phyloP scores from a whole-genome alignment of 306 rosid species.

The Crataegus laevigata region DNA sequence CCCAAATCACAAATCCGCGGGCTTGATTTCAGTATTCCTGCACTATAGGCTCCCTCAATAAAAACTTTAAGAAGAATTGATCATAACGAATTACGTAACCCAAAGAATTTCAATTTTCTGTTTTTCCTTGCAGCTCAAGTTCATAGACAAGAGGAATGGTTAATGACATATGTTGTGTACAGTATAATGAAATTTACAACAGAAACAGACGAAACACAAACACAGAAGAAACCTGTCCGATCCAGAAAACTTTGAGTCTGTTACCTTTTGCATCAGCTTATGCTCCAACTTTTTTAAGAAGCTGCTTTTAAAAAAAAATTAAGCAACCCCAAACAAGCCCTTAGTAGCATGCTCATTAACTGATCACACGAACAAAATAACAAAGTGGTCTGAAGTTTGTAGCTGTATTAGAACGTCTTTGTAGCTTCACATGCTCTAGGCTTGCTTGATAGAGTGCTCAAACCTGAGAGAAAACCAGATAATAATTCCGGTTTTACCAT shows the following conservation, averaged over 20 bases:
- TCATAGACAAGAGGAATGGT: not conserved
- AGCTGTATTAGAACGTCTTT: not conserved
- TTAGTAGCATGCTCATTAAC: not conserved
- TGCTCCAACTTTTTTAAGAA: not conserved
- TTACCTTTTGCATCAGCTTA: not conserved
- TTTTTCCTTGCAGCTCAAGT: not conserved
- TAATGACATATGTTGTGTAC: not conserved
- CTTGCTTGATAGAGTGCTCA: not conserved
- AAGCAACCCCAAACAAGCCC: too few species aligned
- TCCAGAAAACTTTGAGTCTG: not conserved
- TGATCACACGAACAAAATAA: not conserved
- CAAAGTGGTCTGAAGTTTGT: not conserved
- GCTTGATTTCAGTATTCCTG: too few species aligned
- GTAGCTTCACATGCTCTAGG: not conserved
- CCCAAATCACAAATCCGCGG: too few species aligned
- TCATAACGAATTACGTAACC: not conserved
- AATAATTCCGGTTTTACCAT: not conserved
- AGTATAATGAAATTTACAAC: not conserved
- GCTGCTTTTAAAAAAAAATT: too few species aligned
- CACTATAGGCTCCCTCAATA: too few species aligned
- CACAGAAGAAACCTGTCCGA: not conserved
- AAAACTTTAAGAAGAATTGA: not conserved
- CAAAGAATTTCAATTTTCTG: not conserved
- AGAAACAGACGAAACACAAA: not conserved
- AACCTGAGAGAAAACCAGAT: not conserved